Percentiles rank a stretch among this genome's conserved stretches.
phyloP scores from a whole-genome alignment of 805 yeast species.

The Candida taoyuanica region DNA sequence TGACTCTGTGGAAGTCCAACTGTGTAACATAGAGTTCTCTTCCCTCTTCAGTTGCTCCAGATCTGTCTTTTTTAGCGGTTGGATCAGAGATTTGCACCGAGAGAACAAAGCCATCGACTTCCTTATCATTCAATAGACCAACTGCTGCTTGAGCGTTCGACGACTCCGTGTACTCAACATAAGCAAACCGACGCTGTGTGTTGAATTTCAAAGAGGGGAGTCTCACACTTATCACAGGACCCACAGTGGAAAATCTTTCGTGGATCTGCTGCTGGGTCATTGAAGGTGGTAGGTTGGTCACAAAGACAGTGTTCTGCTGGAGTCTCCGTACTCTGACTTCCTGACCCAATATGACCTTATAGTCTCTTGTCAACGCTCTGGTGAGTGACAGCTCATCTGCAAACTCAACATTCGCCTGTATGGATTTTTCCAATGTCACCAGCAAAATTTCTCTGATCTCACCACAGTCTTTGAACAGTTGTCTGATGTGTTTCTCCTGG shows the following conservation, averaged over 20 bases:
- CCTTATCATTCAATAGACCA: slow-evolving; percentile 34
- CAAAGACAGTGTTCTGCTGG: slow-evolving; percentile 56
- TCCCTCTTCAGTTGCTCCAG: slow-evolving; percentile 46
- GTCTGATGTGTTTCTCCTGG: slow-evolving; percentile 35
- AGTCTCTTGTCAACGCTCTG: slow-evolving; percentile 57
- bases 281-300: slow-evolving; percentile 66
- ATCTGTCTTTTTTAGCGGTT: slow-evolving; percentile 33
- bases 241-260: slow-evolving; percentile 36
- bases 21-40: slow-evolving; percentile 55
- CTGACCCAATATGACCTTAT: slow-evolving; percentile 39
- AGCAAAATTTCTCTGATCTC: slow-evolving; percentile 35
- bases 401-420: slow-evolving; percentile 59
- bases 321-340: slow-evolving; percentile 44
- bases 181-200: slow-evolving; percentile 64
- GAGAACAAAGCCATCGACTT: slow-evolving; percentile 36
- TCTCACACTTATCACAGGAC: slow-evolving; percentile 46
- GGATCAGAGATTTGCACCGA: slow-evolving; percentile 65
- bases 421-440: slow-evolving; percentile 11
- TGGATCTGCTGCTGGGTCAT: slow-evolving; percentile 37
- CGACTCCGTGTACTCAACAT: slow-evolving; percentile 49
- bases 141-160: slow-evolving; percentile 45
- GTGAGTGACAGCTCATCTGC: slow-evolving; percentile 41
- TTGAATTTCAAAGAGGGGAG: slow-evolving; percentile 59
- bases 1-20: slow-evolving; percentile 42
- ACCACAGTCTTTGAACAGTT: slow-evolving; percentile 62